Evolutionary conservation across 352 stramenopile species (phyloP).

Genomic region (Plasmopara muralis): DNA sequence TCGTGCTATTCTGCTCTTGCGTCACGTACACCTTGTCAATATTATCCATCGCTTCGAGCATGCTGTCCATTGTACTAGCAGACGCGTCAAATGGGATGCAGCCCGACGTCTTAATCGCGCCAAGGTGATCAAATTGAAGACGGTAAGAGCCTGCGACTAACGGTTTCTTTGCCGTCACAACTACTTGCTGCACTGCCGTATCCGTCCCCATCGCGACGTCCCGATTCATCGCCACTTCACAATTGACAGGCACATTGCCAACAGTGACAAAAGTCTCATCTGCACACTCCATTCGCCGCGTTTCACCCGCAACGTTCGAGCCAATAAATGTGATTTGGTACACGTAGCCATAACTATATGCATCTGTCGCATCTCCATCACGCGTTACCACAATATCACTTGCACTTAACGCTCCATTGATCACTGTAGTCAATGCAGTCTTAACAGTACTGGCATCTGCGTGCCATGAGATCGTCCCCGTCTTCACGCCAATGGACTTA

Average conservation of each 20-base stretch:
- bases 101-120: slow-evolving; percentile 19
- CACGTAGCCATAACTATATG: slow-evolving; percentile 61
- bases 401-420: slow-evolving; percentile 24
- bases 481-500: slow-evolving; percentile 13
- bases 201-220: slow-evolving; percentile 61
- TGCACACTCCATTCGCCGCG: slow-evolving; percentile 11
- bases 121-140: slow-evolving; percentile 42
- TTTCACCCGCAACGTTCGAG: slow-evolving; percentile 58
- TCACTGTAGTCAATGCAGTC: slow-evolving; percentile 19
- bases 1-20: slow-evolving; percentile 15
- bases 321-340: slow-evolving; percentile 76
- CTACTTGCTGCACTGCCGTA: slow-evolving; percentile 60
- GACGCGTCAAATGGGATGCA: slow-evolving; percentile 65
- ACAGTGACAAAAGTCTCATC: slow-evolving; percentile 7
- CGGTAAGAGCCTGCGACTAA: slow-evolving; percentile 55
- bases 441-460: slow-evolving; percentile 32
- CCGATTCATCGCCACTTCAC: slow-evolving; percentile 47
- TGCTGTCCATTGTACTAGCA: slow-evolving; percentile 44
- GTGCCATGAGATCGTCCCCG: slow-evolving; percentile 37
- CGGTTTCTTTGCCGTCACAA: slow-evolving; percentile 48
- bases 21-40: slow-evolving; percentile 78
- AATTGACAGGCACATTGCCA: slow-evolving; percentile 32
- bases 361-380: slow-evolving; percentile 49
- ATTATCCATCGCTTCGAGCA: slow-evolving; percentile 50
- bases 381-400: slow-evolving; percentile 68